Conservation (phyloP, 2,329 filamentous ascomycete species). For the Penicillium expansum region DNA sequence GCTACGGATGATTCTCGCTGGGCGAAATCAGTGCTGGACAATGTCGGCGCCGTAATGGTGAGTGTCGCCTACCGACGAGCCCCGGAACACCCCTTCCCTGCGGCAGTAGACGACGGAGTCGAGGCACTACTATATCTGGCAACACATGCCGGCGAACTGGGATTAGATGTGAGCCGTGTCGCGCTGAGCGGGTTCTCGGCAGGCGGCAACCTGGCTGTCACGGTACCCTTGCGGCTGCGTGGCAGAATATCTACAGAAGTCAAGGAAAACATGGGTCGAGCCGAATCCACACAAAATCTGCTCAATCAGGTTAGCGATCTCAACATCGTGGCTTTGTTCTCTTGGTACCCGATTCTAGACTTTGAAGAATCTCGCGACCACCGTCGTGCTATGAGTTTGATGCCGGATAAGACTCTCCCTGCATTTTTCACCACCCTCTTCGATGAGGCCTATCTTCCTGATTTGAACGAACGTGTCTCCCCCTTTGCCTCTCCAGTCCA, state of each 20-base stretch:
- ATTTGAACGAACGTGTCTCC: constrained; percentile 50
- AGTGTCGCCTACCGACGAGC: constrained; percentile 61
- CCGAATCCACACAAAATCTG: constrained; percentile 36
- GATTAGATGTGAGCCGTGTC: constrained; percentile 57
- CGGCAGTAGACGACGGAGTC: constrained; percentile 62
- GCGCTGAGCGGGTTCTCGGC: constrained; percentile 62
- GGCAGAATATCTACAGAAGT: constrained; percentile 32
- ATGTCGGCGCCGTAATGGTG: constrained; percentile 58
- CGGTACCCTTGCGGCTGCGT: constrained; percentile 58
- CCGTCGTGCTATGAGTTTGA: constrained; percentile 54
- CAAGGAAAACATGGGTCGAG: constrained; percentile 27
- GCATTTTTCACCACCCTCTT: constrained; percentile 50
- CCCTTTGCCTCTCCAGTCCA: constrained; percentile 60
- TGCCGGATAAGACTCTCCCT: constrained; percentile 52
- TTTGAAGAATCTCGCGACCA: constrained; percentile 60
- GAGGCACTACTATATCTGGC: constrained; percentile 60
- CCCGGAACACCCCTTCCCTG: constrained; percentile 61
- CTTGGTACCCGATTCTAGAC: constrained; percentile 63
- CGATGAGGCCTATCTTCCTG: constrained; percentile 48
- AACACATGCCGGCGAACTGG: constrained; percentile 54
- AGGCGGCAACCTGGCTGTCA: constrained; percentile 62
- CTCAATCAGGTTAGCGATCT: constrained; percentile 43
- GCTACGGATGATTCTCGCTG: constrained; percentile 62
- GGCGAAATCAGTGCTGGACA: constrained; percentile 55
- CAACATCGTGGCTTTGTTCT: constrained; percentile 55